Percentiles rank a stretch among this genome's conserved stretches.
Evolutionary conservation across 768 basidiomycete species (phyloP).

Genomic region (Termitomyces sp.): DNA sequence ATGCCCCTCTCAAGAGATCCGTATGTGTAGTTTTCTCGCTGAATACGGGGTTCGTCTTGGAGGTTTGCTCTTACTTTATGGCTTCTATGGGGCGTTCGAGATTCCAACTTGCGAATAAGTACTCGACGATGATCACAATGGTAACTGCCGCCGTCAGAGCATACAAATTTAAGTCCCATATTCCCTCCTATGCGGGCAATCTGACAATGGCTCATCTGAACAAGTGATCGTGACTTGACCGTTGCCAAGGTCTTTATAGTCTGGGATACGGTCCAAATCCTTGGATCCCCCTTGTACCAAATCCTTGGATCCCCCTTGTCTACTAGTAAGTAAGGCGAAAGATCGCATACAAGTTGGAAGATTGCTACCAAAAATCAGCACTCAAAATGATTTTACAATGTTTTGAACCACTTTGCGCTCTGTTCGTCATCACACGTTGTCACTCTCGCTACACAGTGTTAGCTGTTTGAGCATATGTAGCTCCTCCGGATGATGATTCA

Average conservation of each 20-base stretch:
- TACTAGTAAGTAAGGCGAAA: too few relatives aligned
- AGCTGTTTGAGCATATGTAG: too few relatives aligned
- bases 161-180: too few relatives aligned
- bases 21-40: not conserved
- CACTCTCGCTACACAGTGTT: too few relatives aligned
- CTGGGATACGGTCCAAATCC: not conserved
- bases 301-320: too few relatives aligned
- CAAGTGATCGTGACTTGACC: not conserved
- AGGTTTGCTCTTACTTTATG: constrained; percentile 2
- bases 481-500: too few relatives aligned
- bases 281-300: not conserved
- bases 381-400: not conserved
- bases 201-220: not conserved
- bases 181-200: not conserved
- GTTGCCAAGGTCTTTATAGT: not conserved
- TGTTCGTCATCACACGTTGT: too few relatives aligned
- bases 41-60: constrained; percentile 1
- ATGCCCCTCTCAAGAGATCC: not conserved
- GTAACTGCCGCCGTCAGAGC: not conserved
- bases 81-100: too few relatives aligned
- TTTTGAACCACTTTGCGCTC: too few relatives aligned
- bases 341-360: too few relatives aligned
- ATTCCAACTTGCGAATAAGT: too few relatives aligned
- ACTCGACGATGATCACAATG: not conserved
- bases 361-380: not conserved